These are phyloP conservation scores for Chenopodium suecicum DNA, from an alignment of 148 eudicot genomes.

Conservation along the genomic window DNA sequence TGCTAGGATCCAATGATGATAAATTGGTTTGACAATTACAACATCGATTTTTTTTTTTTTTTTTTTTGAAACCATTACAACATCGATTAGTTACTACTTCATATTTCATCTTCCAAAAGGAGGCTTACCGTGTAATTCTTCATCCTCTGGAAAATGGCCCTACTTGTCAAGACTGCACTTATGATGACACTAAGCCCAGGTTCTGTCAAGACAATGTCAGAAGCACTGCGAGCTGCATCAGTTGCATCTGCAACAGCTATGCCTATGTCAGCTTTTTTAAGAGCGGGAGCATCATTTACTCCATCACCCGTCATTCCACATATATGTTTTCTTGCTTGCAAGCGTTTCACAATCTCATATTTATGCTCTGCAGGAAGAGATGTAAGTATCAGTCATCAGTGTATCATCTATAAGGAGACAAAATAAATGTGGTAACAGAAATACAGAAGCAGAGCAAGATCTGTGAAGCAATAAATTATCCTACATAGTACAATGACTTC, in stretches of 20 bases:
- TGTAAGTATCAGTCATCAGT: background rate
- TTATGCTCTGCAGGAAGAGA: slow-evolving; percentile 56
- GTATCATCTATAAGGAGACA: background rate
- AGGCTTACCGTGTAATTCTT: slow-evolving; percentile 60
- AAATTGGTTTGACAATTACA: background rate
- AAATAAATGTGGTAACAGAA: background rate
- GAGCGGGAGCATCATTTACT: slow-evolving; percentile 85
- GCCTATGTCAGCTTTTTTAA: slow-evolving; percentile 78
- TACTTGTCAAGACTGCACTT: slow-evolving; percentile 74
- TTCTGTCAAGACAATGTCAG: slow-evolving; percentile 76
- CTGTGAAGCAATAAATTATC: background rate
- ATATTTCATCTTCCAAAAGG: background rate
- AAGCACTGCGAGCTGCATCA: slow-evolving; percentile 84
- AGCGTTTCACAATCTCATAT: slow-evolving; percentile 73
- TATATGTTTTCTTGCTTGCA: slow-evolving; percentile 75
- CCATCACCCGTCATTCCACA: slow-evolving; percentile 92
- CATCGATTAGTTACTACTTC: background rate
- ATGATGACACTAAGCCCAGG: slow-evolving; percentile 88
- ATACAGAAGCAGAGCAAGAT: background rate
- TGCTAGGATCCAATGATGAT: background rate
- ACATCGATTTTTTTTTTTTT: too few species aligned
- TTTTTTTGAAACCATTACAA: too few species aligned
- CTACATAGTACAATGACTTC: background rate
- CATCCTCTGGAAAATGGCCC: slow-evolving; percentile 81
- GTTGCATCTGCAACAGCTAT: slow-evolving; percentile 89